A percentile compares a stretch with the other conserved stretches of the same genome.
phyloP scores from a whole-genome alignment of 2,329 filamentous ascomycete genomes.

The Talaromyces atroroseus region DNA sequence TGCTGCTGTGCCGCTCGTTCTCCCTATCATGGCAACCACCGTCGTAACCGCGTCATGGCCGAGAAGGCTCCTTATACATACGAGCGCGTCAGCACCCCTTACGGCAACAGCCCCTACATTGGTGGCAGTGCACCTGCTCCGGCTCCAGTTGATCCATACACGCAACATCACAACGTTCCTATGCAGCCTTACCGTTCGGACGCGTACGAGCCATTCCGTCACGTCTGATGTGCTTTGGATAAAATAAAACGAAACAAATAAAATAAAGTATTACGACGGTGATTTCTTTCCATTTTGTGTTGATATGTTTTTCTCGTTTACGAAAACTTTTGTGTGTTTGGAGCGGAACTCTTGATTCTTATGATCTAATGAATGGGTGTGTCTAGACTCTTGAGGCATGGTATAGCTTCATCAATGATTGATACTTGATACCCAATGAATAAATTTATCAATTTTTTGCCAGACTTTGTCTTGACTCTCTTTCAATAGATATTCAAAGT shows the following conservation, averaged over 20 bases:
- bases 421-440: not conserved
- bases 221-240: slow-evolving; percentile 16
- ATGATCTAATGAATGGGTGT: not conserved
- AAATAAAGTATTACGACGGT: not conserved
- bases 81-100: slow-evolving; percentile 46
- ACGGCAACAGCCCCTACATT: slow-evolving; percentile 11
- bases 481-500: no score
- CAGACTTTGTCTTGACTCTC: no score
- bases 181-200: slow-evolving; percentile 22
- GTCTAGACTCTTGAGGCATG: not conserved
- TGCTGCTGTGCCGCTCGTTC: slow-evolving; percentile 81
- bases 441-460: not conserved
- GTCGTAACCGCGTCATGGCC: slow-evolving; percentile 39
- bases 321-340: not conserved
- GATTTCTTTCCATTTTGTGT: not conserved
- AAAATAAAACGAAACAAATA: not conserved
- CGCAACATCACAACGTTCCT: slow-evolving; percentile 19
- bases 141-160: slow-evolving; percentile 13
- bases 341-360: not conserved
- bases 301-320: not conserved
- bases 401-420: not conserved
- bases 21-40: slow-evolving; percentile 40
- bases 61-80: slow-evolving; percentile 60
- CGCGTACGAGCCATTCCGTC: slow-evolving; percentile 35
- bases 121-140: slow-evolving; percentile 14